Evolutionary conservation across 2,329 filamentous ascomycete species (phyloP).

Genomic region (Paecilomyces niveus): DNA sequence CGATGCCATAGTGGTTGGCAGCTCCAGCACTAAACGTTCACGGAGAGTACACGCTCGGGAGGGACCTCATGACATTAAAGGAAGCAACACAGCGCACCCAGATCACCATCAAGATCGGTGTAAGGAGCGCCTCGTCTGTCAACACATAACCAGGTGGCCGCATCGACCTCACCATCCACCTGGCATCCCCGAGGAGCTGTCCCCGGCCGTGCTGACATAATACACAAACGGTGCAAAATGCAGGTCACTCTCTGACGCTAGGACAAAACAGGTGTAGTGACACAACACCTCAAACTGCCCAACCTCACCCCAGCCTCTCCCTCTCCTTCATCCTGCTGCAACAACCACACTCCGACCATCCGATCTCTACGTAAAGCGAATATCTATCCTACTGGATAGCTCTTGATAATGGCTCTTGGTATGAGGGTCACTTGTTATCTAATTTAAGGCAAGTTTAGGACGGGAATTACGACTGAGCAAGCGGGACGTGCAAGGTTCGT

Average conservation of each 20-base stretch:
- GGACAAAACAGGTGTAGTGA: slow-evolving; percentile 8
- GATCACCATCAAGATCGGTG: neutral
- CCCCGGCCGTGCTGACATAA: slow-evolving; percentile 19
- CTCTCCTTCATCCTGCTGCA: neutral
- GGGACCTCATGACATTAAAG: slow-evolving; percentile 14
- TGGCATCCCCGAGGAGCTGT: slow-evolving; percentile 21
- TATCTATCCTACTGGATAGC: slow-evolving; percentile 28
- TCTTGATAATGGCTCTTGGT: slow-evolving; percentile 26
- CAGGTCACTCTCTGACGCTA: slow-evolving; percentile 11
- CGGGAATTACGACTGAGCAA: slow-evolving; percentile 8
- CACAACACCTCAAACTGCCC: slow-evolving; percentile 12
- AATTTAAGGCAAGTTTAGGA: slow-evolving; percentile 19
- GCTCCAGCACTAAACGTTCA: slow-evolving; percentile 10
- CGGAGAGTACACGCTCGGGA: slow-evolving; percentile 5
- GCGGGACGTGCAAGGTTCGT: slow-evolving; percentile 11
- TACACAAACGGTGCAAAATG: slow-evolving; percentile 13
- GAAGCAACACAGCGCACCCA: neutral
- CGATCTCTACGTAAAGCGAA: slow-evolving; percentile 32
- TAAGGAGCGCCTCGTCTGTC: neutral
- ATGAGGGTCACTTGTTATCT: slow-evolving; percentile 24
- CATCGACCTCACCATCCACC: slow-evolving; percentile 17
- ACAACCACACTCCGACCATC: slow-evolving; percentile 9
- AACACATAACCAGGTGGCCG: neutral
- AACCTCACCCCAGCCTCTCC: slow-evolving; percentile 13
- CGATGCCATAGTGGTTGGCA: slow-evolving; percentile 44